Percentiles rank a stretch among this genome's conserved stretches.
Conservation (phyloP, 1,284 basidiomycete species). For the Sparassis latifolia region DNA sequence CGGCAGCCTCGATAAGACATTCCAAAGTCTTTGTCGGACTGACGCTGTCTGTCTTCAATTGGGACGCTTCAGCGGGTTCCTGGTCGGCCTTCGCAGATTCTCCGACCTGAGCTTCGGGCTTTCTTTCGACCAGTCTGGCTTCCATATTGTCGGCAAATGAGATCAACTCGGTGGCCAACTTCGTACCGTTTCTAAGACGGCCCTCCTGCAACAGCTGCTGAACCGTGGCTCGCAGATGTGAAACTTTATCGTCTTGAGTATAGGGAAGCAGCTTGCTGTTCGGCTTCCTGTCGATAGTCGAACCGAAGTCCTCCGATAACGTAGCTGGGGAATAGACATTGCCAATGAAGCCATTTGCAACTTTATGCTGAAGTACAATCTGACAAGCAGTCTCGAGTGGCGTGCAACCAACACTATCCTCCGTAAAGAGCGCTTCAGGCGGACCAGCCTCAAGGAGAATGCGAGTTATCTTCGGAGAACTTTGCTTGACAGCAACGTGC, state of each 20-base stretch:
- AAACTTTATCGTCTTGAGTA: constrained; percentile 24
- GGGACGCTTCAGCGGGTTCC: constrained; percentile 6
- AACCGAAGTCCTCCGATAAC: neutral
- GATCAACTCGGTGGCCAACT: constrained; percentile 26
- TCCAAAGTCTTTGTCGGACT: constrained; percentile 14
- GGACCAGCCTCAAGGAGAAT: constrained; percentile 32
- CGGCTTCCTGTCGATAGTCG: neutral
- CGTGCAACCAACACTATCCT: constrained; percentile 51
- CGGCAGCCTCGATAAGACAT: constrained; percentile 17
- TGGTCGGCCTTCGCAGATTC: constrained; percentile 4
- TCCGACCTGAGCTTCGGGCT: constrained; percentile 14
- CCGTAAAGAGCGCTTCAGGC: constrained; percentile 33
- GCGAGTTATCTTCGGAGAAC: constrained; percentile 28
- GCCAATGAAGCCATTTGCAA: constrained; percentile 2
- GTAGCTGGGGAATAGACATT: neutral
- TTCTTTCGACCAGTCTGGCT: constrained; percentile 16
- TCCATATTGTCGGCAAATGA: constrained; percentile 31
- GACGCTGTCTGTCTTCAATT: neutral
- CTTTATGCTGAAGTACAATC: constrained; percentile 13
- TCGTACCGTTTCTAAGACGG: constrained; percentile 25
- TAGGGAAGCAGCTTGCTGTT: constrained; percentile 6
- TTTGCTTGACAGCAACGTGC: constrained; percentile 35
- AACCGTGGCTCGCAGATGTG: constrained; percentile 28
- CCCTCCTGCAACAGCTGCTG: constrained; percentile 28
- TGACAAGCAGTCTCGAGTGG: constrained; percentile 37